phyloP scores from a whole-genome alignment of 2,329 filamentous ascomycete species.

The Neoascochyta sp. region DNA sequence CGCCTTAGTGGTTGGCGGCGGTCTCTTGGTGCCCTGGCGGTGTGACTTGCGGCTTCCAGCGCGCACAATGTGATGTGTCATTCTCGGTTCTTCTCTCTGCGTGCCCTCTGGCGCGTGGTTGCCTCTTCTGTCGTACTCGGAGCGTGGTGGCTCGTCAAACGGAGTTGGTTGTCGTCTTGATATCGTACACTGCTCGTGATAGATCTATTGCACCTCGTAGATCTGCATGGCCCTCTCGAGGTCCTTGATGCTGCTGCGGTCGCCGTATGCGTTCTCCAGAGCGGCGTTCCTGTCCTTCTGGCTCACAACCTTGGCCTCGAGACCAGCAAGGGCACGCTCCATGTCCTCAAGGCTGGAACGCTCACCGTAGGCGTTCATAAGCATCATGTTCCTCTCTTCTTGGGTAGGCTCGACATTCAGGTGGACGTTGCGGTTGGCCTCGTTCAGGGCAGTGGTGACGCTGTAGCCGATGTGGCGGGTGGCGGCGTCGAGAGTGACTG shows the following conservation, averaged over 20 bases:
- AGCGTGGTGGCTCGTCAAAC: slow-evolving; percentile 3
- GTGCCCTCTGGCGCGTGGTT: no score
- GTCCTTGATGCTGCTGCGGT: slow-evolving; percentile 43
- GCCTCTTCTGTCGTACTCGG: slow-evolving; percentile 2
- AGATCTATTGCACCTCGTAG: slow-evolving; percentile 41
- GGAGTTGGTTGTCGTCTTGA: slow-evolving; percentile 6
- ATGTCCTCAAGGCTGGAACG: slow-evolving; percentile 34
- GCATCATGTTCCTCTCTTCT: slow-evolving; percentile 28
- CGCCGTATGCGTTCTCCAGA: slow-evolving; percentile 48
- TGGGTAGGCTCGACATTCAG: slow-evolving; percentile 21
- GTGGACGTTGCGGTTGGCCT: slow-evolving; percentile 30
- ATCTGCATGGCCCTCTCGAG: slow-evolving; percentile 45
- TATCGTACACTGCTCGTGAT: neutral
- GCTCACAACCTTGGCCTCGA: slow-evolving; percentile 25
- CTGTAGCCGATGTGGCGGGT: slow-evolving; percentile 34
- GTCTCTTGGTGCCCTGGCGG: slow-evolving; percentile 7
- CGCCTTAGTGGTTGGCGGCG: slow-evolving; percentile 1
- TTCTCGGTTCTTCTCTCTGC: no score
- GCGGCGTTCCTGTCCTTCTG: slow-evolving; percentile 37
- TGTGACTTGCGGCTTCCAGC: slow-evolving; percentile 11
- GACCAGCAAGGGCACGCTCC: slow-evolving; percentile 28
- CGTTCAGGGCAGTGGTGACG: slow-evolving; percentile 28
- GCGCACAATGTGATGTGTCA: no score
- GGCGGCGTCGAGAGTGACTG: slow-evolving; percentile 28
- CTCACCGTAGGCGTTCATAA: slow-evolving; percentile 31